phyloP scores from a whole-genome alignment of 2,329 filamentous ascomycete genomes.

The Xylaria sp. region DNA sequence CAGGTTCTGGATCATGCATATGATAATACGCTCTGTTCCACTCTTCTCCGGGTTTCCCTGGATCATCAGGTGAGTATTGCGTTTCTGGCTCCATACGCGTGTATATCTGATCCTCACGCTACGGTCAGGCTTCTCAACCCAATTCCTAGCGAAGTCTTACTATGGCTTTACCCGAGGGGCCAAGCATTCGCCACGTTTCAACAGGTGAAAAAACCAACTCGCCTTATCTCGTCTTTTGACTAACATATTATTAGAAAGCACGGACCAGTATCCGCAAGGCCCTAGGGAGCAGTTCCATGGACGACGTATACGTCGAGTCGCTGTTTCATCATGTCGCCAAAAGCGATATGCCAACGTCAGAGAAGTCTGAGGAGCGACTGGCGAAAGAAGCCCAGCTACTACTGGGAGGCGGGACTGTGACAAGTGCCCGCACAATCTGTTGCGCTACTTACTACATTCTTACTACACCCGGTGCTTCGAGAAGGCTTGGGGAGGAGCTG shows the following conservation, averaged over 20 bases:
- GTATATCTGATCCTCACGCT: neutral
- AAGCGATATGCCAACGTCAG: slow-evolving; percentile 38
- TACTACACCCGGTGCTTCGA: slow-evolving; percentile 15
- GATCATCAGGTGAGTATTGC: slow-evolving; percentile 27
- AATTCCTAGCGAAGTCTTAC: slow-evolving; percentile 20
- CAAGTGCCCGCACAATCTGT: slow-evolving; percentile 36
- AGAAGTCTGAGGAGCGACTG: slow-evolving; percentile 35
- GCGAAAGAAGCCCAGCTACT: slow-evolving; percentile 37
- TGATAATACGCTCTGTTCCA: slow-evolving; percentile 33
- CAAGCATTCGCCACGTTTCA: slow-evolving; percentile 22
- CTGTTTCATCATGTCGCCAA: slow-evolving; percentile 40
- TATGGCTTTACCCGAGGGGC: slow-evolving; percentile 24
- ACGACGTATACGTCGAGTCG: slow-evolving; percentile 20
- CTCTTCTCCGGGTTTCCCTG: slow-evolving; percentile 32
- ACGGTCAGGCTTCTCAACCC: slow-evolving; percentile 21
- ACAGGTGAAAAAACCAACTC: neutral
- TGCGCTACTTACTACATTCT: slow-evolving; percentile 35
- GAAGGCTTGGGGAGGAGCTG: slow-evolving; percentile 35
- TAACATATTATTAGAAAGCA: slow-evolving; percentile 26
- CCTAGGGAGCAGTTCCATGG: slow-evolving; percentile 8
- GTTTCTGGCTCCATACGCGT: neutral
- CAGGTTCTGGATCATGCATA: slow-evolving; percentile 30
- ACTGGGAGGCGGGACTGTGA: slow-evolving; percentile 40
- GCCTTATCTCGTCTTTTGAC: neutral
- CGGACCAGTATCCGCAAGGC: slow-evolving; percentile 29